Evolutionary conservation across 2,329 filamentous ascomycete genomes (phyloP).

Genomic region (Ascochyta pisi): DNA sequence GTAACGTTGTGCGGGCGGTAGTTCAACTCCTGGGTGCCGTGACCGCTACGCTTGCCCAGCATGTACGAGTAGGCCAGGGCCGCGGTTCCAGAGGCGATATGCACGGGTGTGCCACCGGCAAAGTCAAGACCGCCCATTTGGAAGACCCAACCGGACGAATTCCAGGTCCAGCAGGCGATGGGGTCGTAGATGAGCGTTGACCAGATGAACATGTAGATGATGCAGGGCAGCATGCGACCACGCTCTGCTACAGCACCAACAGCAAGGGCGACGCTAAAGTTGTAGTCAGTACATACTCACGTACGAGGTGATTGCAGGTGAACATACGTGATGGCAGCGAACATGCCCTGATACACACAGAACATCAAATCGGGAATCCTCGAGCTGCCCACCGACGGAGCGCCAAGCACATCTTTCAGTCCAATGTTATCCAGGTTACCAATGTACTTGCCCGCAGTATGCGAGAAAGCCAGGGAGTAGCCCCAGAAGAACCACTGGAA

Average conservation of each 20-base stretch:
- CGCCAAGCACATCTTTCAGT: slow-evolving; percentile 75
- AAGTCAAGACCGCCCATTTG: slow-evolving; percentile 85
- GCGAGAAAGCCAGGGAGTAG: slow-evolving; percentile 83
- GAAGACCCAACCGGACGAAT: slow-evolving; percentile 79
- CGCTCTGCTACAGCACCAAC: slow-evolving; percentile 86
- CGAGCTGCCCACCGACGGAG: slow-evolving; percentile 74
- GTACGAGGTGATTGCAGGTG: not conserved
- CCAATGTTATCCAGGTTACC: slow-evolving; percentile 82
- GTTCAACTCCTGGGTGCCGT: slow-evolving; percentile 87
- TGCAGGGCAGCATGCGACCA: slow-evolving; percentile 84
- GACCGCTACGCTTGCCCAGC: slow-evolving; percentile 83
- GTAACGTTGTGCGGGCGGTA: slow-evolving; percentile 93
- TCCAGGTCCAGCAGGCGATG: slow-evolving; percentile 96
- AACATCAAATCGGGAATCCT: slow-evolving; percentile 84
- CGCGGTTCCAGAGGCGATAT: slow-evolving; percentile 82
- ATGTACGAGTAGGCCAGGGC: slow-evolving; percentile 91
- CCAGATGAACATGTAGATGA: slow-evolving; percentile 95
- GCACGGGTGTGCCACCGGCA: slow-evolving; percentile 87
- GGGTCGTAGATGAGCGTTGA: slow-evolving; percentile 88
- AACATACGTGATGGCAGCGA: slow-evolving; percentile 82
- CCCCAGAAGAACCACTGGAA: slow-evolving; percentile 99
- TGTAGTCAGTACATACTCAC: slow-evolving; percentile 5
- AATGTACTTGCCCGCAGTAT: slow-evolving; percentile 76
- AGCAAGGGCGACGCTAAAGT: slow-evolving; percentile 74
- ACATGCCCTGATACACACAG: slow-evolving; percentile 88